A percentile compares a stretch with the other conserved stretches of the same genome.
Conservation (phyloP, 1,284 basidiomycete species). For the Marasmius sp. region DNA sequence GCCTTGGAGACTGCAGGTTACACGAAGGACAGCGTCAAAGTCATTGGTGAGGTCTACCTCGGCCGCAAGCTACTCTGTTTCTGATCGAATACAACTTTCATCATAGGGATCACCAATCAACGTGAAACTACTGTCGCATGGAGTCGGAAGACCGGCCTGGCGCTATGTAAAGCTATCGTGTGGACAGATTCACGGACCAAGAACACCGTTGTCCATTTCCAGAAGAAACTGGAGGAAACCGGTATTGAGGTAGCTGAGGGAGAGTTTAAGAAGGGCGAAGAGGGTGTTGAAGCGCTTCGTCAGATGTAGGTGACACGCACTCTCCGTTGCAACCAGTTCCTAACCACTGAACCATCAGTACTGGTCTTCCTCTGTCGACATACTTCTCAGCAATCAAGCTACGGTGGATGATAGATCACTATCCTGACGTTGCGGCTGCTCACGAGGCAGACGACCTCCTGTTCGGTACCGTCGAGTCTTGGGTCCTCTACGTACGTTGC, state of each 20-base stretch:
- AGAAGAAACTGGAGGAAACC: constrained; percentile 68
- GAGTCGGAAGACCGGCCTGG: constrained; percentile 88
- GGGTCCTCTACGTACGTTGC: constrained; percentile 84
- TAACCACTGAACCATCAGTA: constrained; percentile 44
- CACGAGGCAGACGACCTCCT: constrained; percentile 82
- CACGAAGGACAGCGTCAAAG: constrained; percentile 81
- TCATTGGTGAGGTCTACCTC: constrained; percentile 68
- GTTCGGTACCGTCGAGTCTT: constrained; percentile 96
- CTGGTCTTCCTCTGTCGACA: constrained; percentile 90
- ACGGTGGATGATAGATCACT: constrained; percentile 94
- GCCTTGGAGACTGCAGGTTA: constrained; percentile 77
- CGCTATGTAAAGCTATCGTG: constrained; percentile 88
- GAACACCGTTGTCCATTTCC: constrained; percentile 76
- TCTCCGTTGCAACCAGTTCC: constrained; percentile 8
- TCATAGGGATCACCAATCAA: constrained; percentile 92
- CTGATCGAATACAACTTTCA: constrained; percentile 14
- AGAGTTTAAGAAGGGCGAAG: constrained; percentile 66
- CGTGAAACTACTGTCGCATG: constrained; percentile 96
- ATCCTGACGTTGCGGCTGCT: constrained; percentile 78
- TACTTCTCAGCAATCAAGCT: constrained; percentile 98
- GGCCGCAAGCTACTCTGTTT: neutral
- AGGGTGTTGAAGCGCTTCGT: constrained; percentile 66
- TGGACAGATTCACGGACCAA: constrained; percentile 96
- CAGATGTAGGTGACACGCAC: constrained; percentile 55
- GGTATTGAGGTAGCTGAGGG: constrained; percentile 79